Evolutionary conservation across 2,329 filamentous ascomycete species (phyloP), one percentile per base, ranked within the genome.

Genomic region (Bisporella sp.): DNA sequence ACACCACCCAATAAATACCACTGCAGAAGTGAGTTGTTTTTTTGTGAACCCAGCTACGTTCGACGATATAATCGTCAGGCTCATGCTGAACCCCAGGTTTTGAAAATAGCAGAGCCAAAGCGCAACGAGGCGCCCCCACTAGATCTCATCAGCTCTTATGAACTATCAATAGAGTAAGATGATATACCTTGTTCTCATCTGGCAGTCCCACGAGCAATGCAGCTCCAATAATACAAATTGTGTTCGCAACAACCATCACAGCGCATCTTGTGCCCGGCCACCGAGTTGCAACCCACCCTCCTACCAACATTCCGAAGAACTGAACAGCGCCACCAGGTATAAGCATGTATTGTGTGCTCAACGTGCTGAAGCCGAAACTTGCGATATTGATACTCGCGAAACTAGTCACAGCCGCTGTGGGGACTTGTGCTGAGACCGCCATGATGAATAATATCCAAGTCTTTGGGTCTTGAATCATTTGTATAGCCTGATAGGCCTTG

Each of bases 241-340:
- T 59, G 60, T 80, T 81, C 3, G 77, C 77, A 5, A 73, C 61
- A 4, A 77, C 75, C 77, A 81, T 81, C 31, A 74, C 77, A 4
- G 71, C 64, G 55, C 75, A 79, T 5, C 78, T 69, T 1, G 72
- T 61, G 6, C 74, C 74, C 4, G 76, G 76, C 57, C 66, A 80
- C n/a, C 68, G 69, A 0, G 73, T 75, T 57, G 76, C 77, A 28
- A 81, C 65, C 45, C 68, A 71, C 12, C 77, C 77, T 1, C 75
- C 76, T 2, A 67, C 57, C 5, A 82, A 61, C 1, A 80, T 66
- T 0, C 76, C 72, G 1, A 78, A 56, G 56, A 81, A 79, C 53
- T 81, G 76, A 0, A 82, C 71, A 0, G 73, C 77, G 21, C 77
- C 78, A 12, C 77, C 78, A 0, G 79, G 78, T 48, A 83, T 82